phyloP scores from a whole-genome alignment of 495 filamentous ascomycete genomes.

The Xylaria nigripes region DNA sequence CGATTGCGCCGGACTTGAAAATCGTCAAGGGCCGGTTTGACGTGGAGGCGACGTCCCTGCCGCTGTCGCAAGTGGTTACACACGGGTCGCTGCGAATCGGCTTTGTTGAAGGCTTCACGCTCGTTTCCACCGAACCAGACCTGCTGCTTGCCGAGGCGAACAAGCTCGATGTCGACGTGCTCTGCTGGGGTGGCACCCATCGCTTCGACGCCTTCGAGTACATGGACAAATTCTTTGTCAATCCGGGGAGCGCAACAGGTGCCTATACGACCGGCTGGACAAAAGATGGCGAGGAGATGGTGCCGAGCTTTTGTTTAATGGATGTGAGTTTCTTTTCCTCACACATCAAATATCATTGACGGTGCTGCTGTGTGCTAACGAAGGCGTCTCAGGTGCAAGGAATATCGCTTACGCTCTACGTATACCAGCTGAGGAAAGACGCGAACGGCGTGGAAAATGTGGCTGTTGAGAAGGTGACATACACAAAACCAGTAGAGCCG shows the following conservation, averaged over 20 bases:
- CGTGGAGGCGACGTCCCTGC: conserved; percentile 81
- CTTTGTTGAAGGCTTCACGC: conserved; percentile 93
- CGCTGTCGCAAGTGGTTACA: conserved; percentile 86
- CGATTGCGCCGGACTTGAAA: conserved; percentile 86
- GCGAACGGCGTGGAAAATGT: conserved; percentile 84
- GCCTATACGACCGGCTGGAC: conserved; percentile 57
- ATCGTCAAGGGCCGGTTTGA: conserved; percentile 93
- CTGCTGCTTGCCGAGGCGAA: conserved; percentile 85
- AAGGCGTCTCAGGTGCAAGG: conserved; percentile 71
- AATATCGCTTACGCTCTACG: conserved; percentile 91
- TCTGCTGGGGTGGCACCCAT: conserved; percentile 97
- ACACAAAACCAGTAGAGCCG: conserved; percentile 69
- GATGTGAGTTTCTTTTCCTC: conserved; percentile 59
- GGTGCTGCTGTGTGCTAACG: neutral
- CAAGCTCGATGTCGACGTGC: conserved; percentile 92
- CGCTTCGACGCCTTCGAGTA: conserved; percentile 97
- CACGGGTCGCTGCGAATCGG: conserved; percentile 91
- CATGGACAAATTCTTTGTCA: conserved; percentile 97
- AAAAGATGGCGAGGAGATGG: conserved; percentile 64
- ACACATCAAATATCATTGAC: neutral
- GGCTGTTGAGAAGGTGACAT: conserved; percentile 94
- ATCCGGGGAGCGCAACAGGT: conserved; percentile 90
- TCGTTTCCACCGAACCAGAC: conserved; percentile 89
- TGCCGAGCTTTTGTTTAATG: conserved; percentile 97
- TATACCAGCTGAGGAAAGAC: conserved; percentile 92